Percentiles rank a stretch among this genome's conserved stretches.
These are phyloP conservation scores for Paecilomyces niveus DNA, from an alignment of 2,329 filamentous ascomycete genomes.

Conservation along the genomic window DNA sequence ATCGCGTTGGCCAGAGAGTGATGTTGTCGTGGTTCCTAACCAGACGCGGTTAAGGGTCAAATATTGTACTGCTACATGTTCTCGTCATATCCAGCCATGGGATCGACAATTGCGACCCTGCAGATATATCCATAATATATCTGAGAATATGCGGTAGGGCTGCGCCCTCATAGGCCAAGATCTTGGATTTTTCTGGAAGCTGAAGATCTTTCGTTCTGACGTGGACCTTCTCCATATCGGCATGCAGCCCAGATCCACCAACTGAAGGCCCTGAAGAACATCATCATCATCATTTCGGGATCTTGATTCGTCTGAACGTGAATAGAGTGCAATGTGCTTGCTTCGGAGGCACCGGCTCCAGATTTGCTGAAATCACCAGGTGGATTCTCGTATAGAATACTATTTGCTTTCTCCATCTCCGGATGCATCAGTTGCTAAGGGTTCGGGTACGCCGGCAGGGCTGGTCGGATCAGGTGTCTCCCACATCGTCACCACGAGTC, in stretches of 20 bases:
- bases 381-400: background rate
- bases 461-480: too few relatives aligned
- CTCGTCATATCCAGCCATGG: background rate
- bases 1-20: background rate
- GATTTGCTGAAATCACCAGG: background rate
- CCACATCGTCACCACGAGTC: too few relatives aligned
- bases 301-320: background rate
- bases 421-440: too few relatives aligned
- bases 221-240: background rate
- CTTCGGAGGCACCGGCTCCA: background rate
- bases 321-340: background rate
- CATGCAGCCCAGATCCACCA: background rate
- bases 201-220: background rate
- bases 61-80: background rate
- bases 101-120: background rate
- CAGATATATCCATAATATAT: background rate
- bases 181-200: background rate
- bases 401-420: too few relatives aligned
- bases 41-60: too few relatives aligned
- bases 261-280: background rate
- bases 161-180: background rate
- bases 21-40: background rate
- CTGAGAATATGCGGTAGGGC: background rate
- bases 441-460: too few relatives aligned
- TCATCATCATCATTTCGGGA: background rate